Percentiles rank a stretch among this genome's conserved stretches.
Evolutionary conservation across 352 stramenopile genomes (phyloP).

Genomic region (Phytophthora pistaciae): DNA sequence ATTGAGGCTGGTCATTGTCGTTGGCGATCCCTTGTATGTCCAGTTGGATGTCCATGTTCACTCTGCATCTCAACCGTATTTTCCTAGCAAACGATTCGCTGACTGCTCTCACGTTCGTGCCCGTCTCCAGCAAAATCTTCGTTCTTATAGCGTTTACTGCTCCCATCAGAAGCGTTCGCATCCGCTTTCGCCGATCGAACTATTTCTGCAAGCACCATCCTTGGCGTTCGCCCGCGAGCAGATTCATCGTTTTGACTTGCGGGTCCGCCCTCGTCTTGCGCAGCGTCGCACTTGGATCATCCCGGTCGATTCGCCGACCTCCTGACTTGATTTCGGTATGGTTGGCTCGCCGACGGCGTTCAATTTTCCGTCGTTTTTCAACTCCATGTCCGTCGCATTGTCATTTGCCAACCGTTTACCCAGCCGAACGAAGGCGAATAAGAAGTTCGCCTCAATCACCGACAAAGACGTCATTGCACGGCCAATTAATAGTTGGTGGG

Average conservation of each 20-base stretch:
- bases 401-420: no score
- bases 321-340: neutral
- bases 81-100: neutral
- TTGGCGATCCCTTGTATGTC: neutral
- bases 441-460: no score
- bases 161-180: constrained; percentile 1
- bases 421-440: no score
- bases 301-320: neutral
- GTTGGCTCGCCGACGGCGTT: neutral
- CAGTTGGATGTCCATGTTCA: neutral
- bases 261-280: neutral
- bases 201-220: constrained; percentile 4
- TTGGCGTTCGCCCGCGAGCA: neutral
- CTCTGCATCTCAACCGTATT: neutral
- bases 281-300: neutral
- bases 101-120: constrained; percentile 6
- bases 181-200: neutral
- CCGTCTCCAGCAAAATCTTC: constrained; percentile 1
- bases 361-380: neutral
- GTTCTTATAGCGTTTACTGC: neutral
- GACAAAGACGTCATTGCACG: no score
- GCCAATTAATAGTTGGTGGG: no score
- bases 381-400: no score
- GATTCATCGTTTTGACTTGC: neutral
- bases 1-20: no score